Conservation (phyloP, 495 filamentous ascomycete genomes). For the Penicillium coffeae region DNA sequence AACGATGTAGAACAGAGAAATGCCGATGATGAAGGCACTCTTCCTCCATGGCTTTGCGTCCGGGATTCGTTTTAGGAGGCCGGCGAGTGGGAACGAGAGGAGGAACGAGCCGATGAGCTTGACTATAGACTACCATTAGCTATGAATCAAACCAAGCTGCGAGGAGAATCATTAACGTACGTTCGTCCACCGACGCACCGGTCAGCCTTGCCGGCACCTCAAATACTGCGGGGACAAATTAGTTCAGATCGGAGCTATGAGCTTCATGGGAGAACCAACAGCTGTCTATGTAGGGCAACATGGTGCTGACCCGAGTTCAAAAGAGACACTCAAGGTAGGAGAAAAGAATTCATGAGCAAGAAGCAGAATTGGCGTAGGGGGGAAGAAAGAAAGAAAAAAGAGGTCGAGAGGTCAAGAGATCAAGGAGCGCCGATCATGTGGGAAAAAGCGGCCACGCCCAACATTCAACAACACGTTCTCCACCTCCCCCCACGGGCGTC, state of each 20-base stretch:
- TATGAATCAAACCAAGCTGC: background rate
- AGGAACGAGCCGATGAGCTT: slow-evolving; percentile 92
- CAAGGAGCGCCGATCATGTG: slow-evolving; percentile 25
- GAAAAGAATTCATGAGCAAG: slow-evolving; percentile 46
- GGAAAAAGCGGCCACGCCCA: slow-evolving; percentile 19
- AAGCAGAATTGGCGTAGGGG: slow-evolving; percentile 59
- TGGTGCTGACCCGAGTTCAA: slow-evolving; percentile 33
- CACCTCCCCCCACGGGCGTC: slow-evolving; percentile 10
- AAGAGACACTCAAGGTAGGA: slow-evolving; percentile 23
- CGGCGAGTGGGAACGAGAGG: slow-evolving; percentile 89
- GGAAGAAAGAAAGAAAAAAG: too few species aligned
- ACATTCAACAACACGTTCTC: slow-evolving; percentile 24
- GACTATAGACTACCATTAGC: slow-evolving; percentile 50
- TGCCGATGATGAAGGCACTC: slow-evolving; percentile 79
- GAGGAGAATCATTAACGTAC: slow-evolving; percentile 45
- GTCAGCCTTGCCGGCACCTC: slow-evolving; percentile 57
- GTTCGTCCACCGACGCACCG: slow-evolving; percentile 81
- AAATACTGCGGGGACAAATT: slow-evolving; percentile 57
- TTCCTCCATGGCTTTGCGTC: slow-evolving; percentile 81
- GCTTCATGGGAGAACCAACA: slow-evolving; percentile 49
- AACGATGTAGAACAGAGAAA: slow-evolving; percentile 84
- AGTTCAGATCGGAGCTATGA: slow-evolving; percentile 16
- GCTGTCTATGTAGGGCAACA: slow-evolving; percentile 84
- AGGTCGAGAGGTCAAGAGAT: slow-evolving; percentile 12
- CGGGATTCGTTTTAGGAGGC: slow-evolving; percentile 83